These are phyloP conservation scores for Thelonectria blattea DNA, from an alignment of 2,329 filamentous ascomycete genomes.

Conservation along the genomic window DNA sequence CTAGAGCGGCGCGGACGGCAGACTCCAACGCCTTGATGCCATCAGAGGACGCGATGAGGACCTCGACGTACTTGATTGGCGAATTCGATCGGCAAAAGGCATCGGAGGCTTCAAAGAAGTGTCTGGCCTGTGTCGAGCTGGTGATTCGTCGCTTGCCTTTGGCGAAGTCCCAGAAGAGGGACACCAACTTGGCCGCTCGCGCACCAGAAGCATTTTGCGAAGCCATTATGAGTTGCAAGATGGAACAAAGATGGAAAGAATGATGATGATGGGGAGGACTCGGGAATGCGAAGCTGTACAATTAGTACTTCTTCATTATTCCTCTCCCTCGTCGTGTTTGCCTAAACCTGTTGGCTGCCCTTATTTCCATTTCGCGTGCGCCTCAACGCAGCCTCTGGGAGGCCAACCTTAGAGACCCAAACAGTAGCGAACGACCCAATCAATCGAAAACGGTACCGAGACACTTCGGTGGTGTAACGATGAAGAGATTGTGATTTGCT, in stretches of 20 bases:
- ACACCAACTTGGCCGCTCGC: constrained; percentile 25
- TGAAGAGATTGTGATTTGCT: constrained; percentile 18
- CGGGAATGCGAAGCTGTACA: too few species aligned
- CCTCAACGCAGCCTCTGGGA: background rate
- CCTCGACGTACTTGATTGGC: constrained; percentile 37
- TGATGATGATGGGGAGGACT: background rate
- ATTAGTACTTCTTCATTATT: too few species aligned
- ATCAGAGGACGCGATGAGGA: constrained; percentile 29
- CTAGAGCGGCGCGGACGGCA: constrained; percentile 36
- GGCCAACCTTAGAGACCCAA: background rate
- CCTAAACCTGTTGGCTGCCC: background rate
- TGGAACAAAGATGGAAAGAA: background rate
- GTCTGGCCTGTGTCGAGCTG: constrained; percentile 28
- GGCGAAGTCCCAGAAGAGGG: constrained; percentile 24
- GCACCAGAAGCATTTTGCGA: constrained; percentile 4
- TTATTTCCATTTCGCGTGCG: background rate
- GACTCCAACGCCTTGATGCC: constrained; percentile 34
- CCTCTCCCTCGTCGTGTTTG: background rate
- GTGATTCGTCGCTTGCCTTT: constrained; percentile 28
- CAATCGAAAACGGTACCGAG: background rate
- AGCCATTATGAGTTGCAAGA: constrained; percentile 16
- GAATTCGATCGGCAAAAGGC: constrained; percentile 20
- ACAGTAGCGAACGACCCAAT: constrained; percentile 2
- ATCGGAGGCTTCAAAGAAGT: constrained; percentile 38
- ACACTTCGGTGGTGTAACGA: constrained; percentile 5